Evolutionary conservation across 257 asterid species (phyloP).

Genomic region (Solanum rostratum): DNA sequence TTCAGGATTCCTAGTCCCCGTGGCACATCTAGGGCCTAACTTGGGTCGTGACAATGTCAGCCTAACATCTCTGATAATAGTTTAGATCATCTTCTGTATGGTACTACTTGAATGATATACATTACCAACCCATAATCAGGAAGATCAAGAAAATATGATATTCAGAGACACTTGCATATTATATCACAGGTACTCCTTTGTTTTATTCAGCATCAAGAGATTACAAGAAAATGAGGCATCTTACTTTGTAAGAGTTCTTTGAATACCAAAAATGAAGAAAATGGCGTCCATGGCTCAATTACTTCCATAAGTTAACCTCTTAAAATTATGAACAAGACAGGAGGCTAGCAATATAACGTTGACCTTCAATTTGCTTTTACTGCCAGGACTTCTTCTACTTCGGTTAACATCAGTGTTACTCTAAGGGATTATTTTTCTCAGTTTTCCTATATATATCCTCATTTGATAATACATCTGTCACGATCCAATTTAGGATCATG

Average conservation of each 20-base stretch:
- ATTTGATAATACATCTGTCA: background rate
- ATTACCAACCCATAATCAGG: background rate
- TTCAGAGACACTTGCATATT: background rate
- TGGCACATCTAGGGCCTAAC: no score
- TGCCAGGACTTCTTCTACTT: background rate
- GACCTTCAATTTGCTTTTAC: background rate
- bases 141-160: background rate
- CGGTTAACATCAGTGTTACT: background rate
- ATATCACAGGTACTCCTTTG: background rate
- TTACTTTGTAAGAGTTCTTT: background rate
- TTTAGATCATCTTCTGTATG: background rate
- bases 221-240: background rate
- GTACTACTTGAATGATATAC: background rate
- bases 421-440: background rate
- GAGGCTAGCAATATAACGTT: background rate
- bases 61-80: background rate
- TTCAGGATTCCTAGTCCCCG: no score
- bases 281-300: background rate
- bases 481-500: no score
- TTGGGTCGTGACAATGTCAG: no score
- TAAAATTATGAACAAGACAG: background rate
- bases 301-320: background rate
- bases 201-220: background rate
- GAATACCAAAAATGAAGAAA: background rate
- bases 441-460: background rate